These are phyloP conservation scores for Bidens hawaiensis DNA, from an alignment of 140 eudicot genomes.

Conservation along the genomic window DNA sequence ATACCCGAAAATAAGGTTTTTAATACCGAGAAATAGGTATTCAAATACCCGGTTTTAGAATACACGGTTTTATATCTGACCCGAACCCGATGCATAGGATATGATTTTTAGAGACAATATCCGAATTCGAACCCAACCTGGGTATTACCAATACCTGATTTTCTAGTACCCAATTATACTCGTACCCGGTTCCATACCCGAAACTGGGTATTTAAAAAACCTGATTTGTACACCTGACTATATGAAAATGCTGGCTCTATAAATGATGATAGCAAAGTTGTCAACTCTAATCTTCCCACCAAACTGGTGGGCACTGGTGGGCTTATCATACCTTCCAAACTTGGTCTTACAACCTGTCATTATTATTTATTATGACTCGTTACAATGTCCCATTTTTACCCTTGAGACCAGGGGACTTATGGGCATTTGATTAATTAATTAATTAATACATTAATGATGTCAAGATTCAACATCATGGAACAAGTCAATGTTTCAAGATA, in stretches of 20 bases:
- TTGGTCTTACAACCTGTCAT: slow-evolving; percentile 14
- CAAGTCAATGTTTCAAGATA: slow-evolving; percentile 27
- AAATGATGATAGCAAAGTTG: slow-evolving; percentile 19
- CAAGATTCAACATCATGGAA: slow-evolving; percentile 30
- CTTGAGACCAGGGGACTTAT: not conserved
- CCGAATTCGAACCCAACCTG: too few species aligned
- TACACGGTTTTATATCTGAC: too few species aligned
- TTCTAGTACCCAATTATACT: too few species aligned
- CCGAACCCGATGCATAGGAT: too few species aligned
- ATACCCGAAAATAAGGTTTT: too few species aligned
- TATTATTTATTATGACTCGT: not conserved
- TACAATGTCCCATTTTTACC: slow-evolving; percentile 16
- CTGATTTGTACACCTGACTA: too few species aligned
- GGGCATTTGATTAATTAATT: not conserved
- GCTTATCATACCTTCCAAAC: slow-evolving; percentile 12
- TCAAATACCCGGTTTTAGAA: too few species aligned
- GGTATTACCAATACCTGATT: too few species aligned
- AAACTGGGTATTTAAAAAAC: too few species aligned
- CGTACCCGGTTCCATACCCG: too few species aligned
- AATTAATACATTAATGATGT: slow-evolving; percentile 14
- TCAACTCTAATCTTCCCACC: slow-evolving; percentile 19
- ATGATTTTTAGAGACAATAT: too few species aligned
- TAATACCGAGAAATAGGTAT: too few species aligned
- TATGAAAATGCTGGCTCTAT: slow-evolving; percentile 7
- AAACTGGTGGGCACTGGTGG: slow-evolving; percentile 11